Base-by-base conservation (phyloP, 2,329 filamentous ascomycete species). In the Didymella pomorum region DNA sequence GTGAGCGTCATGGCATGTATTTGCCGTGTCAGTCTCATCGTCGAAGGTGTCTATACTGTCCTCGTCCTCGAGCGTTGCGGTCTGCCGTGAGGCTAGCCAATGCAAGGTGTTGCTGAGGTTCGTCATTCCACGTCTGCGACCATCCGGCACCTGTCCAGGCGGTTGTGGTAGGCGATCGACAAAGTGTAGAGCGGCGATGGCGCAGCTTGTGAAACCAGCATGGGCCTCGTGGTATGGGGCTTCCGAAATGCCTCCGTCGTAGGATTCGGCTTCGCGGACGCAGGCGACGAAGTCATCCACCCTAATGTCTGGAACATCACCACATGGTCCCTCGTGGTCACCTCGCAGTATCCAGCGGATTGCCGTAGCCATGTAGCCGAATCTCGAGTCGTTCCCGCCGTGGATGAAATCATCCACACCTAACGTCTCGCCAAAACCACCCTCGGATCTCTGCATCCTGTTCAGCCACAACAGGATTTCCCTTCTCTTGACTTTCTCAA, bases 191-290 rank as follows among this genome's bases (percentile, higher is more conserved):
- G 92, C 89, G 11, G 87, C 88, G 52, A 97, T 84, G 8, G 89
- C 93, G 76, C 93, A 97, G 80, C 93, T 97, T 10, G 92, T 93
- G 75, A 96, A 94, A 20, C 95, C 95, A 66, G 92, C 90, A 71
- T 97, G 93, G 31, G 92, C 89, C 79, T 97, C 93, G 59, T 93
- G 89, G 60, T 87, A 87, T 0, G 89, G 87, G 33, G 86, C 87
- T 74, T 96, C 92, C 2, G 89, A 88, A 62, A 96, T 87, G 6
- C 93, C 93, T 4, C 92, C 92, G 67, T 97, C 93, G 71, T 93
- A 96, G 0, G 89, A 88, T 87, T 83, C 79, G 21, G 89, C 88
- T 41, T 80, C 79, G 52, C 87, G 82, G 58, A 98, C 88, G 76
- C 95, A 92, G 14, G 79, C 76, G 25, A 92, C 84, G 63, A 97